Evolutionary conservation across 805 yeast genomes (phyloP).

Genomic region (Metschnikowia lachancei): DNA sequence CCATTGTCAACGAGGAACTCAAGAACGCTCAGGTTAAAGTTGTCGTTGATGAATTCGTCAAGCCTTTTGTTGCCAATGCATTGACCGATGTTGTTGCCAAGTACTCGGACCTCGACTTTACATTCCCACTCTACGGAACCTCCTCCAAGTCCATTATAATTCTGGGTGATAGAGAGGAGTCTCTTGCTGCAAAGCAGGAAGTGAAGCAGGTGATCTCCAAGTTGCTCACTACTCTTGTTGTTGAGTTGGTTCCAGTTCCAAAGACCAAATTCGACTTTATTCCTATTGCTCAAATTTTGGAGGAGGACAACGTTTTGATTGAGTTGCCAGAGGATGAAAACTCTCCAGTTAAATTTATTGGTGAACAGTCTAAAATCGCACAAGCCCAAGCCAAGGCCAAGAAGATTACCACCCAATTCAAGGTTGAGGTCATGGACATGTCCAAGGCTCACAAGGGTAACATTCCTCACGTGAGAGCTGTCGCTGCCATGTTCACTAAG

Average conservation of each 20-base stretch:
- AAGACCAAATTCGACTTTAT: conserved; percentile 66
- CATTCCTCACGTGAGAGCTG: conserved; percentile 67
- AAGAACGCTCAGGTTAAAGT: conserved; percentile 53
- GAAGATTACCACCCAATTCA: conserved; percentile 54
- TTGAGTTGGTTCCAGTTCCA: conserved; percentile 65
- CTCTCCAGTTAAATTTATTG: conserved; percentile 57
- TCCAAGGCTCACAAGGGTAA: conserved; percentile 87
- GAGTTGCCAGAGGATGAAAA: conserved; percentile 51
- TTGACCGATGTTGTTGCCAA: conserved; percentile 24
- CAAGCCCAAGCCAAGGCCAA: conserved; percentile 65
- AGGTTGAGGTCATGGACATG: conserved; percentile 71
- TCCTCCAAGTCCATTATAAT: conserved; percentile 43
- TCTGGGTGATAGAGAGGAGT: conserved; percentile 70
- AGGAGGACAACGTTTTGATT: conserved; percentile 55
- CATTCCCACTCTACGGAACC: conserved; percentile 39
- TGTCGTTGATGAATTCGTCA: conserved; percentile 41
- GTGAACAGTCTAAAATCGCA: conserved; percentile 52
- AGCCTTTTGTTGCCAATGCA: conserved; percentile 26
- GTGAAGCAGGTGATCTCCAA: conserved; percentile 46
- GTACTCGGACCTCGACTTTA: conserved; percentile 30
- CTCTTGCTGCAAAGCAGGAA: conserved; percentile 51
- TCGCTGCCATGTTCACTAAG: conserved; percentile 64
- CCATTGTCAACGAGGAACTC: conserved; percentile 73
- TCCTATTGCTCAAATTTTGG: conserved; percentile 51
- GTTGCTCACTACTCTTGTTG: conserved; percentile 45